Evolutionary conservation across 768 basidiomycete species (phyloP), one percentile per base, ranked within the genome.

Genomic region (Lentinula sp.): DNA sequence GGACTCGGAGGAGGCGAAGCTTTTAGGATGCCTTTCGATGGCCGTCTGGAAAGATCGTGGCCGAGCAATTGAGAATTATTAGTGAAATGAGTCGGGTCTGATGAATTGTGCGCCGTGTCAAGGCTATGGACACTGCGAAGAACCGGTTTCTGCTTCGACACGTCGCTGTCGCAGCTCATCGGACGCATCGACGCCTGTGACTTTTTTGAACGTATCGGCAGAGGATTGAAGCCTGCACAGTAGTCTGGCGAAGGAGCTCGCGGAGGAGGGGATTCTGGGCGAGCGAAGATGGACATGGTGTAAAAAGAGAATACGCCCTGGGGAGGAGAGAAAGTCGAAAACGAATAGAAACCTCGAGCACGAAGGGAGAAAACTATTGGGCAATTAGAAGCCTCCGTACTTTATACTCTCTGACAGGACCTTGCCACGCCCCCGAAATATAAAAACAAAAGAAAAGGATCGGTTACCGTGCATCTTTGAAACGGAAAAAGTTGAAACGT

Each of bases 181-280:
- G 48, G 57, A 8, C 57, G 43, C 16, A 48, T n/a, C 1, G 48
- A 28, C 7, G 32, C 57, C 16, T 33, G 48, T 0, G 57, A 50
- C 6, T n/a, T 20, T 20, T 33, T 48, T 15, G 43, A 28, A 15
- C 55, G 48, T 28, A 60, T 50, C 1, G 59, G 59, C 3, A 60
- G 49, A 28, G 59, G 59, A n/a, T 35, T 51, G 4, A 60, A 45
- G 46, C 32, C 5, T 8, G 18, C 20, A 3, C 43, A 35, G 32
- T 48, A 15, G 15, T 56, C 60, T 45, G 54, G 60, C 0, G 60
- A 49, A 42, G 54, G 53, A 0, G 51, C 52, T 13, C 60, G 60
- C 2, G 60, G 60, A 20, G 60, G 53, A 54, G 60, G 54, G 20
- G 60, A 61, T 10, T 42, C 35, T 16, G 60, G 49, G 8, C 53